These are phyloP conservation scores for Mucor velutinosus DNA, from an alignment of 371 early-diverging fungal species.

Conservation along the genomic window DNA sequence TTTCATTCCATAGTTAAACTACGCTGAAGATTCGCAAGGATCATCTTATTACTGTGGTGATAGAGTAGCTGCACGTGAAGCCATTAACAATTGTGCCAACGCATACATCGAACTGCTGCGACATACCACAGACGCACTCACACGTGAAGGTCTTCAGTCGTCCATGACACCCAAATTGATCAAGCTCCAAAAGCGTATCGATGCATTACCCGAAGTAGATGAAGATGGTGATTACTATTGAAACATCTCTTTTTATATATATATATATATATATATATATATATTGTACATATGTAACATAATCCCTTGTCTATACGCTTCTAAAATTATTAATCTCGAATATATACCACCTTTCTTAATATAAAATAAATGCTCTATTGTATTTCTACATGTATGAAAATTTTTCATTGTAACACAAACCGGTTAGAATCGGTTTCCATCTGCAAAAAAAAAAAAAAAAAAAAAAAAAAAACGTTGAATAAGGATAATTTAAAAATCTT, in stretches of 20 bases:
- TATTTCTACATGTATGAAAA: background rate
- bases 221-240: conserved; percentile 6
- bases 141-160: conserved; percentile 31
- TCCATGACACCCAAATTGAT: conserved; percentile 30
- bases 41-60: conserved; percentile 47
- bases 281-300: background rate
- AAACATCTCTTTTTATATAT: background rate
- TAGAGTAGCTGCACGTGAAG: conserved; percentile 41
- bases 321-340: background rate
- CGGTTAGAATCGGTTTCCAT: background rate
- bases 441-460: too few species aligned
- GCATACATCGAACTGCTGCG: conserved; percentile 29
- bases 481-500: background rate
- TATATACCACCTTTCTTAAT: background rate
- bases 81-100: conserved; percentile 32
- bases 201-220: conserved; percentile 24
- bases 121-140: conserved; percentile 17
- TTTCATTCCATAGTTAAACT: conserved; percentile 25
- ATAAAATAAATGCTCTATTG: background rate
- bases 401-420: conserved; percentile 4
- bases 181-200: conserved; percentile 27
- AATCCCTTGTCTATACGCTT: background rate
- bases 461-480: too few species aligned
- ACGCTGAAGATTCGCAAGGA: conserved; percentile 45
- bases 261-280: background rate